Conservation (phyloP, 1,284 basidiomycete genomes). For the Macrocybe sp. region DNA sequence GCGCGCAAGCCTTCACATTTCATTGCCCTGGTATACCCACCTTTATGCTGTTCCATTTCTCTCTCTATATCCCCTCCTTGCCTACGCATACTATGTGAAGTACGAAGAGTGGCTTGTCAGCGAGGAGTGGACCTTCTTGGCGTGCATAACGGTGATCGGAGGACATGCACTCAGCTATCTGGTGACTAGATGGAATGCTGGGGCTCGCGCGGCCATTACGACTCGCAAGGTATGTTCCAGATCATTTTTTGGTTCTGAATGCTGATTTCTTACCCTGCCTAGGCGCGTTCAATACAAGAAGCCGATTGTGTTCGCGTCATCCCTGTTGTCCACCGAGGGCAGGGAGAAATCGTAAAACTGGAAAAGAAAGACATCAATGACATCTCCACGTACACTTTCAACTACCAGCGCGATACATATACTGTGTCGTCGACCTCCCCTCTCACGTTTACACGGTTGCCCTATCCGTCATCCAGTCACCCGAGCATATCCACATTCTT, state of each 20-base stretch:
- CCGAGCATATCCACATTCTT: slow-evolving; percentile 73
- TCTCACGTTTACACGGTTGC: slow-evolving; percentile 73
- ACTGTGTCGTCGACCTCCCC: slow-evolving; percentile 60
- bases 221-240: slow-evolving; percentile 50
- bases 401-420: slow-evolving; percentile 96
- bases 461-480: slow-evolving; percentile 81
- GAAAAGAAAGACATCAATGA: slow-evolving; percentile 56
- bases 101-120: slow-evolving; percentile 92
- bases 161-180: slow-evolving; percentile 93
- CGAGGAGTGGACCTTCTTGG: slow-evolving; percentile 96
- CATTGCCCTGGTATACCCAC: slow-evolving; percentile 74
- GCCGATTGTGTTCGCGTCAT: slow-evolving; percentile 85
- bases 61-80: slow-evolving; percentile 83
- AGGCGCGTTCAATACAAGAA: slow-evolving; percentile 65
- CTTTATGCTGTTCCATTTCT: slow-evolving; percentile 86
- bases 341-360: slow-evolving; percentile 86
- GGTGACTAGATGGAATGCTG: slow-evolving; percentile 86
- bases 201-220: slow-evolving; percentile 75
- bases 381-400: slow-evolving; percentile 76
- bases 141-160: slow-evolving; percentile 79
- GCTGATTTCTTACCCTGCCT: slow-evolving; percentile 4
- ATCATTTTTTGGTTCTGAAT: slow-evolving; percentile 2
- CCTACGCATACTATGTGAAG: slow-evolving; percentile 86
- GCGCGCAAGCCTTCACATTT: slow-evolving; percentile 74
- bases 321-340: slow-evolving; percentile 83